Base-by-base conservation (phyloP, 2,329 filamentous ascomycete species). In the Fusarium brevicatenulatum region DNA sequence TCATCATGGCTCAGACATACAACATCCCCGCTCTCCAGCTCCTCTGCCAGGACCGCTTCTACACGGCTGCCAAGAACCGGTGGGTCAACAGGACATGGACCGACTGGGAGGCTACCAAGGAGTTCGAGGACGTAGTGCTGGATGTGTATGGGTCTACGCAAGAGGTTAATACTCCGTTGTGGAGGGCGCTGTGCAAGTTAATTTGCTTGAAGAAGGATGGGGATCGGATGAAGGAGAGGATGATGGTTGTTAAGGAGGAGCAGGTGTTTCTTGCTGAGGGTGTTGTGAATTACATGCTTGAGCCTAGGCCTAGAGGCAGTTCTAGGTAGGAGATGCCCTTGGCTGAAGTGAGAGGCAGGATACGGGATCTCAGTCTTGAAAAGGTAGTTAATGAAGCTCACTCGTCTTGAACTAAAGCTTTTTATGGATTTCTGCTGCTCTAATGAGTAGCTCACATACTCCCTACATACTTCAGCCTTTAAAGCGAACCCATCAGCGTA, bases 1-100 rank as follows among this genome's bases (percentile, higher is more conserved):
- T 82, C 75, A 59, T 79, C 42, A 78, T 82, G 55, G 83, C 82
- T 0, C 78, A 81, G 54, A 82, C 80, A 57, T 83, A 79, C 66
- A 71, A 80, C 18, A 78, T 83, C 5, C 72, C 77, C 3, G 67
- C 78, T 0, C 79, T 84, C 2, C 75, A 76, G 63, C 70, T 81
- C 3, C 55, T 81, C 7, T 75, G 80, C 2, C 63, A 75, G 10
- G 69, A 81, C 10, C 75, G 81, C 0, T 83, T 82, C 64, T 79
- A 78, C 40, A 71, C 66, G 1, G 73, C 66, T 1, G 77, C 73
- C 25, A 40, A 60, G 46, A 40, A 13, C 11, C 30, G 34, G 5
- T 44, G 66, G 66, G 23, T 69, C 5, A 32, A 21, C 2, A 37
- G 21, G n/a, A 53, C 25, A 2, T 69, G 66, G 66, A 6, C 32